Conservation (phyloP, 805 yeast species). For the Millerozyma acaciae region DNA sequence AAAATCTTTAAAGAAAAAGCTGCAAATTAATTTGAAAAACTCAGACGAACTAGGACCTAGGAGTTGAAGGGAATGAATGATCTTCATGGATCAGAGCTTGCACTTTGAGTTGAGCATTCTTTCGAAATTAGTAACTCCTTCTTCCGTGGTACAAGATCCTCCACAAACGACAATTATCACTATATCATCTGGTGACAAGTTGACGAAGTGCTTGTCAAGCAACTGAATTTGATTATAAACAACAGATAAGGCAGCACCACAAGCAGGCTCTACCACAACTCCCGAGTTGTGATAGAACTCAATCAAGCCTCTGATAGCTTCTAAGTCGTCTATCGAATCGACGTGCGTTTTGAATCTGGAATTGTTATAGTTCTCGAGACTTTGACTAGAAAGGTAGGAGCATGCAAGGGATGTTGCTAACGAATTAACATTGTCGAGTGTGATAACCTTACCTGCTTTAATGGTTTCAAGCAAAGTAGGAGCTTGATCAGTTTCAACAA, state of each 20-base stretch:
- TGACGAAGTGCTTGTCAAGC: slow-evolving; percentile 20
- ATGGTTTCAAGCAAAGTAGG: slow-evolving; percentile 55
- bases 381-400: slow-evolving; percentile 47
- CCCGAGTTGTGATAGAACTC: slow-evolving; percentile 49
- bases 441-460: slow-evolving; percentile 40
- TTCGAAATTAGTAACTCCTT: slow-evolving; percentile 11
- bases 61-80: too few species aligned
- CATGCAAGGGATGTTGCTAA: slow-evolving; percentile 67
- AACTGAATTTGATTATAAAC: slow-evolving; percentile 36
- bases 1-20: too few species aligned
- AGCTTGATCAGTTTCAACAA: slow-evolving; percentile 59
- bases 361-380: slow-evolving; percentile 37
- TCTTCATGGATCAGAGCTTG: slow-evolving; percentile 10
- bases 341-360: slow-evolving; percentile 15
- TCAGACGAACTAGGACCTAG: too few species aligned
- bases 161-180: slow-evolving; percentile 61
- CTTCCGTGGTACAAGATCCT: slow-evolving; percentile 17
- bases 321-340: slow-evolving; percentile 42
- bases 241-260: slow-evolving; percentile 64
- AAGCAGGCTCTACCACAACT: slow-evolving; percentile 63
- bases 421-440: slow-evolving; percentile 44
- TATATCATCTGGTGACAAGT: slow-evolving; percentile 36
- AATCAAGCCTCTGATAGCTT: slow-evolving; percentile 52
- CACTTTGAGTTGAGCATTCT: slow-evolving; percentile 6
- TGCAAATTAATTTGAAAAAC: too few species aligned